Base-by-base conservation (phyloP, 176 grass and related monocot species). In the Cenchrus fungigraminus region DNA sequence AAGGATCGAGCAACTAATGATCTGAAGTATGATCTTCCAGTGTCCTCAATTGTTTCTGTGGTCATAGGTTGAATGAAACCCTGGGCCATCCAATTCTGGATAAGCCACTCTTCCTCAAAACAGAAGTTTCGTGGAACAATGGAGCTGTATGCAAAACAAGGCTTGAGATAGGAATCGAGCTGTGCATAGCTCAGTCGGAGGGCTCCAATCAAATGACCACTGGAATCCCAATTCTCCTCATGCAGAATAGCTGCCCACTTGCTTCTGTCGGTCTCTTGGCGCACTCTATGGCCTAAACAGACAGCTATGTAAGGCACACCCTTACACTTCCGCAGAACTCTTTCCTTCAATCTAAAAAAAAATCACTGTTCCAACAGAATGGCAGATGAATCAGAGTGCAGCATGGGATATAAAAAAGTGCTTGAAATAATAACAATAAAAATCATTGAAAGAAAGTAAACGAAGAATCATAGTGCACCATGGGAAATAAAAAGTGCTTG, bases 71-170 rank as follows among this genome's bases (percentile, higher is more conserved):
- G 6, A 73, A 91, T 76, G 2, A 94, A 91, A 6, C 45, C 84
- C 42, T 86, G 92, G 5, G 92, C 86, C 69, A 94, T 88, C 92
- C 92, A 94, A 12, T 83, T 49, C 16, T 88, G 54, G 25, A 94
- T 71, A 12, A 88, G 72, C 87, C 87, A 86, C 64, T 94, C 83
- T 25, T 81, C n/a, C 9, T 84, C 73, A 47, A 94, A 88, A 40
- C 12, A 31, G 0, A 34, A 34, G 2, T 71, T 66, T 12, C n/a
- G 44, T 17, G 92, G 85, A 34, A 94, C 22, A 60, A 94, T 68
- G 8, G 92, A 82, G 31, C 51, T 55, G n/a, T 94, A 94, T 8
- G 86, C 88, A 31, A 88, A 90, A 53, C 83, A 91, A 14, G 86
- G 86, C 73, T 94, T 94, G 3, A 91, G 68, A 76, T 86, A 10